A percentile compares a stretch with the other conserved stretches of the same genome.
phyloP scores from a whole-genome alignment of 2,329 filamentous ascomycete species.

The Reticulascus tulasneorum region DNA sequence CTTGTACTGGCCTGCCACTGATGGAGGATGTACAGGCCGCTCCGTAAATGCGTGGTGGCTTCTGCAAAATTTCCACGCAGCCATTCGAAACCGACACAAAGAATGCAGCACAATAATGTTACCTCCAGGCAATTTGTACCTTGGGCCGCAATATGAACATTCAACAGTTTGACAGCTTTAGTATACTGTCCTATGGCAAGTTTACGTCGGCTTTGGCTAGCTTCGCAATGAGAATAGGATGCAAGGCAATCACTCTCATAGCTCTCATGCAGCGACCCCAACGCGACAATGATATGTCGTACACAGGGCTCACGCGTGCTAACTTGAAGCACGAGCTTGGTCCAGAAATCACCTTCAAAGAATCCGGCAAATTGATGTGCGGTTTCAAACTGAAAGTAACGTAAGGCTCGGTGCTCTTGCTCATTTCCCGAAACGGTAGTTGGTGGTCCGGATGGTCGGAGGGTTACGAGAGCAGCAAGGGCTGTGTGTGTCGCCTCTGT shows the following conservation, averaged over 20 bases:
- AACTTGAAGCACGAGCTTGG: conserved; percentile 10
- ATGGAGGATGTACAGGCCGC: conserved; percentile 3
- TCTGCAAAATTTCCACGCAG: conserved; percentile 2
- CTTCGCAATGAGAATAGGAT: no score
- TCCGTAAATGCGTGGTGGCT: conserved; percentile 2
- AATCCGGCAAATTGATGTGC: conserved; percentile 4
- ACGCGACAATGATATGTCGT: conserved; percentile 6
- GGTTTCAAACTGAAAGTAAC: conserved; percentile 2
- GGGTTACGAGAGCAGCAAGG: no score
- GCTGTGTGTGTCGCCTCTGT: no score
- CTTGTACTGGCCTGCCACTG: conserved; percentile 8
- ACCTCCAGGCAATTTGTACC: conserved; percentile 5
- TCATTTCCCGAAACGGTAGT: no score
- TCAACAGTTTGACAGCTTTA: conserved; percentile 4
- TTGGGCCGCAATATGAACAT: neutral
- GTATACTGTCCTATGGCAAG: conserved; percentile 7
- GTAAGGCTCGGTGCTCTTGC: neutral
- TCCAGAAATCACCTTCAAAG: conserved; percentile 9
- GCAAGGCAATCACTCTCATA: neutral
- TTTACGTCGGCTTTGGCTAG: neutral
- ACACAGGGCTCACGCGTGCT: conserved; percentile 4
- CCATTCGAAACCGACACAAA: conserved; percentile 7
- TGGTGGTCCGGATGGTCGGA: no score
- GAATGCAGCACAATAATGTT: conserved; percentile 6
- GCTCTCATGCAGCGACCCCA: conserved; percentile 5